These are phyloP conservation scores for Tremellales sp. DNA, from an alignment of 1,284 basidiomycete genomes.

Conservation along the genomic window DNA sequence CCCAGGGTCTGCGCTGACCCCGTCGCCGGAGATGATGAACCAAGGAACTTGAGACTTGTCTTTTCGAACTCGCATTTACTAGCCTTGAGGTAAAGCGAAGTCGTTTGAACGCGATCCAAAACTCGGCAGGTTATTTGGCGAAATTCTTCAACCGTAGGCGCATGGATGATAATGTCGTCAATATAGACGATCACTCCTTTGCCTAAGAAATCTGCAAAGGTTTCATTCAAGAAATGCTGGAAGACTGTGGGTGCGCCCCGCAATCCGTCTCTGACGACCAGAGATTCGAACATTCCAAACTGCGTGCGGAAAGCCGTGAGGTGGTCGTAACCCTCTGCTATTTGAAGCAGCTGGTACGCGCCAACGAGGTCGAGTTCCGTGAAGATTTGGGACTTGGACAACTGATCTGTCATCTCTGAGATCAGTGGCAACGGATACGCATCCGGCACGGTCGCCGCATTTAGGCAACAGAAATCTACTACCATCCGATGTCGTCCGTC, in stretches of 20 bases:
- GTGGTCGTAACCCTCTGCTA: slow-evolving; percentile 12
- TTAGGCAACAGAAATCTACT: slow-evolving; percentile 16
- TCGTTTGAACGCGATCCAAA: neutral
- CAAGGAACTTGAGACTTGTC: slow-evolving; percentile 45
- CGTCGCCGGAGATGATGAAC: slow-evolving; percentile 43
- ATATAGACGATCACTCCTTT: slow-evolving; percentile 34
- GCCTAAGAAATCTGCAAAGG: slow-evolving; percentile 7
- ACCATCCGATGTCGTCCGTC: slow-evolving; percentile 12
- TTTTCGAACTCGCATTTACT: slow-evolving; percentile 49
- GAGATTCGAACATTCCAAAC: slow-evolving; percentile 17
- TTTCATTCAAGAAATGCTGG: slow-evolving; percentile 19
- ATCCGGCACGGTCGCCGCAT: slow-evolving; percentile 12
- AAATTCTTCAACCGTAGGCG: slow-evolving; percentile 48
- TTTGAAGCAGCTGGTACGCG: slow-evolving; percentile 17
- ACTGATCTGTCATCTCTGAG: slow-evolving; percentile 1
- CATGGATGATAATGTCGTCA: slow-evolving; percentile 49
- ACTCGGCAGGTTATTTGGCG: slow-evolving; percentile 8
- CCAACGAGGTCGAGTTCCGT: slow-evolving; percentile 14
- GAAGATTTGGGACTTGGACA: slow-evolving; percentile 9
- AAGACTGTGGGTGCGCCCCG: slow-evolving; percentile 16
- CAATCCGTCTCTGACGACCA: slow-evolving; percentile 19
- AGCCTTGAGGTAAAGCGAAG: slow-evolving; percentile 44
- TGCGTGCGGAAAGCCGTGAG: slow-evolving; percentile 20
- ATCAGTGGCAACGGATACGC: slow-evolving; percentile 19
- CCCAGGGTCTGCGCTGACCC: slow-evolving; percentile 38